Base-by-base conservation (phyloP, 768 basidiomycete genomes). In the Goffeauzyma gilvescens region DNA sequence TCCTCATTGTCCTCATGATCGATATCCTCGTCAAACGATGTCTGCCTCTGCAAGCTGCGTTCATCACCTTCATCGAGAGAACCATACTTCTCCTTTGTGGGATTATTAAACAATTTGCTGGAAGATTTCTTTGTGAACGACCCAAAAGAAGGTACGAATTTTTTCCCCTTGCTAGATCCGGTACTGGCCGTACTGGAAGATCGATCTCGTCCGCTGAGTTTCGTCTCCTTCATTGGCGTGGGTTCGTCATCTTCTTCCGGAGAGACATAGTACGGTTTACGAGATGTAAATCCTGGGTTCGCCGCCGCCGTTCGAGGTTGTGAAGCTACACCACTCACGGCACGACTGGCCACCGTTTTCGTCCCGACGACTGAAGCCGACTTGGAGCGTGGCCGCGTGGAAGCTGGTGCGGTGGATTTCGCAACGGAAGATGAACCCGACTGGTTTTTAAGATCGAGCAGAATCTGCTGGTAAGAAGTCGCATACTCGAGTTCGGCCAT, bases 401-500 rank as follows among this genome's bases (percentile, higher is more conserved):
- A 15, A 15, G 28, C 14, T 17, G 37, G 37, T 12, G 15, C 14
- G 14, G 27, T 28, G 6, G 18, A 22, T 6, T 10, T 4, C 3
- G 6, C 12, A 20, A 30, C 44, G 7, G 20, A 45, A 37, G 12
- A 9, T 32, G 72, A 69, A 31, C 71, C 68, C 84, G 83, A 89
- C 7, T 70, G 69, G 0, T 66, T 63, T 54, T 73, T 76, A 36
- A 77, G 72, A 24, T 82, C 79, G 33, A 71, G 69, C 52, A 93
- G 61, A 8, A 81, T 72, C n/a, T 77, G 75, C 14, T 76, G 63
- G 54, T 82, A 81, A 46, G 79, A 72, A 47, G 73, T 71, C 14
- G 76, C 77, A 52, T 76, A 89, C 38, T 75, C 75, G 34, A 79
- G 63, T 52, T 90, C 78, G 9, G 74, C 64, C 37, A 86, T 77